Evolutionary conservation across 2,329 filamentous ascomycete genomes (phyloP), one percentile per base, ranked within the genome.

Genomic region (Ceratocystis harringtonii): DNA sequence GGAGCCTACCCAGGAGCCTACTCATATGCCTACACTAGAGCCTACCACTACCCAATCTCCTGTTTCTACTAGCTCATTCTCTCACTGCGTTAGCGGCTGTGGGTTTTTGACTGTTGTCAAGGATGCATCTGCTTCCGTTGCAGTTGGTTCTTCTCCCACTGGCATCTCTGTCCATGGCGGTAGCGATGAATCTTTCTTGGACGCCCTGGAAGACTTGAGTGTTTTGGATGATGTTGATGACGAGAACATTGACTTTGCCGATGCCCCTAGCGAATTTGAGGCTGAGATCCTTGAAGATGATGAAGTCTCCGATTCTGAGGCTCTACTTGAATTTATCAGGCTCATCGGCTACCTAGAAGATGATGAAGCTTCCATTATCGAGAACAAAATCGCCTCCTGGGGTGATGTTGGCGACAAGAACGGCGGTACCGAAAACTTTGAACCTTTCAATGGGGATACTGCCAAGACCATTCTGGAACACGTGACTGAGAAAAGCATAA

Each of bases 41-140:
- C 22, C 19, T 10, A 52, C 10, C 10, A 41, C 36, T 15, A 41
- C 36, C 10, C 10, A 41, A 41, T 12, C 36, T 12, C 36, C 36
- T 41, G 48, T 25, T 28, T 19, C 55, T 15, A 58, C 25, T n/a
- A 32, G 25, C 5, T 8, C 28, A 15, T 58, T 15, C 12, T 32
- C 41, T 41, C 62, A 44, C 58, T 58, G 52, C 48, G 6, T 30
- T 41, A 30, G 55, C 36, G 36, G 25, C 22, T 41, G 19, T 61
- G 36, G 60, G 30, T 28, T 15, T 15, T 8, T n/a, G 7, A 58
- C 55, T 36, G 6, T 58, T 8, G 30, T 67, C n/a, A n/a, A 52
- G 48, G 63, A 45, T 30, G 36, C 63, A 32, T 36, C 63, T 22
- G 63, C 58, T 8, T 15, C 61, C 41, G 62, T 43, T 8, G 41